These are phyloP conservation scores for Podochytrium sp. DNA, from an alignment of 192 early-diverging fungal species.

Conservation along the genomic window DNA sequence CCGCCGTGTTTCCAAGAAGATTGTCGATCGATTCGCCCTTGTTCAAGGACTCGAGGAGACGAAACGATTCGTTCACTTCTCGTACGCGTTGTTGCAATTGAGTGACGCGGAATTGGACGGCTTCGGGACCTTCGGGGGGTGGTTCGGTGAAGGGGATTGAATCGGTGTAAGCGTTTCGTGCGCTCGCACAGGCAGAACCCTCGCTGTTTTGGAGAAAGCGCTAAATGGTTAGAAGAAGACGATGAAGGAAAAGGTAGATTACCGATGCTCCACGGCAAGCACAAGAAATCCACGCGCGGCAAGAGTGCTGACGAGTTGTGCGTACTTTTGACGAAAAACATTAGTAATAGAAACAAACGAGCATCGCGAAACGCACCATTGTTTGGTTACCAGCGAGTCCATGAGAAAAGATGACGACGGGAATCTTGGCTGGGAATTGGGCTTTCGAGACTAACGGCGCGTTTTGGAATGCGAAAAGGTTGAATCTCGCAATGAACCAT, in stretches of 20 bases:
- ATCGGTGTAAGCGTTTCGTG: not conserved
- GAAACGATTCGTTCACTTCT: slow-evolving; percentile 24
- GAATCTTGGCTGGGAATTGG: slow-evolving; percentile 11
- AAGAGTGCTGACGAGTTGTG: slow-evolving; percentile 35
- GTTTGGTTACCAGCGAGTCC: slow-evolving; percentile 49
- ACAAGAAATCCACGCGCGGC: slow-evolving; percentile 46
- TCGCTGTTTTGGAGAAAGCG: too few relatives aligned
- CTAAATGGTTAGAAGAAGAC: not conserved
- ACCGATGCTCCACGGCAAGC: slow-evolving; percentile 42
- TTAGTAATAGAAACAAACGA: not conserved
- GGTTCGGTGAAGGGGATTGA: not conserved
- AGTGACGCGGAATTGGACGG: not conserved
- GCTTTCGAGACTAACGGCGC: not conserved
- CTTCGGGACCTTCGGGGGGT: not conserved
- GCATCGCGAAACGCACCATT: not conserved
- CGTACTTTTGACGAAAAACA: slow-evolving; percentile 14
- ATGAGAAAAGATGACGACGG: slow-evolving; percentile 45
- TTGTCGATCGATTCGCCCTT: not conserved
- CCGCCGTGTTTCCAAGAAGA: not conserved
- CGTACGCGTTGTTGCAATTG: slow-evolving; percentile 19
- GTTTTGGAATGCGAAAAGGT: slow-evolving; percentile 29
- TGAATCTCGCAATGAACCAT: slow-evolving; percentile 25
- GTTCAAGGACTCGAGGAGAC: slow-evolving; percentile 5
- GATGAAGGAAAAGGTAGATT: slow-evolving; percentile 28
- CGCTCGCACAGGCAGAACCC: slow-evolving; percentile 10